Percentiles rank a stretch among this genome's conserved stretches.
These are phyloP conservation scores for Saturnispora quitensis DNA, from an alignment of 805 yeast genomes.

Conservation along the genomic window DNA sequence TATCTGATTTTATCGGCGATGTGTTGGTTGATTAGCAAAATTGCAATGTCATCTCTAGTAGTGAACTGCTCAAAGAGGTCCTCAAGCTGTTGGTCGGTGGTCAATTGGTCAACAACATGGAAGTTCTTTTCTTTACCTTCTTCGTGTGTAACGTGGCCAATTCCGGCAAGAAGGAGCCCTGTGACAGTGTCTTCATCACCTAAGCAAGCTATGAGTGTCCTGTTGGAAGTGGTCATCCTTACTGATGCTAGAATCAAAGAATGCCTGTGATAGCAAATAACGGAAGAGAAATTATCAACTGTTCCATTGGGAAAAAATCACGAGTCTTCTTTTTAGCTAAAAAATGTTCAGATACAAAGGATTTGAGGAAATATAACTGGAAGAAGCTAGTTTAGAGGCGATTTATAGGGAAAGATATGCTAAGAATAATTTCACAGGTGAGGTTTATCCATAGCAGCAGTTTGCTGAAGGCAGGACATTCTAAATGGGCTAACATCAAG, in stretches of 20 bases:
- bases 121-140: slow-evolving; percentile 72
- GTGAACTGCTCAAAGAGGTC: slow-evolving; percentile 71
- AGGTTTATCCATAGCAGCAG: background rate
- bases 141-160: slow-evolving; percentile 70
- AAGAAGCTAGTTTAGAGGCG: background rate
- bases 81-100: slow-evolving; percentile 67
- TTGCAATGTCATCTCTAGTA: slow-evolving; percentile 82
- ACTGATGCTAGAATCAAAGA: background rate
- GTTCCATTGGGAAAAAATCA: background rate
- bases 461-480: slow-evolving; percentile 56
- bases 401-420: background rate
- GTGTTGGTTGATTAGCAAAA: slow-evolving; percentile 87
- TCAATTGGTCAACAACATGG: slow-evolving; percentile 65
- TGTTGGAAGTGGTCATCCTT: slow-evolving; percentile 32
- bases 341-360: background rate
- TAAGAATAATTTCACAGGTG: background rate
- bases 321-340: background rate
- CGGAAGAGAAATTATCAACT: background rate
- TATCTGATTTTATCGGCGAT: slow-evolving; percentile 84
- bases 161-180: slow-evolving; percentile 90
- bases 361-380: background rate
- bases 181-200: slow-evolving; percentile 98
- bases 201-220: slow-evolving; percentile 83
- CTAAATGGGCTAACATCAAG: slow-evolving; percentile 91
- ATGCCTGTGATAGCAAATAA: background rate